These are phyloP conservation scores for Penicilliopsis zonata DNA, from an alignment of 495 filamentous ascomycete species.

Conservation along the genomic window DNA sequence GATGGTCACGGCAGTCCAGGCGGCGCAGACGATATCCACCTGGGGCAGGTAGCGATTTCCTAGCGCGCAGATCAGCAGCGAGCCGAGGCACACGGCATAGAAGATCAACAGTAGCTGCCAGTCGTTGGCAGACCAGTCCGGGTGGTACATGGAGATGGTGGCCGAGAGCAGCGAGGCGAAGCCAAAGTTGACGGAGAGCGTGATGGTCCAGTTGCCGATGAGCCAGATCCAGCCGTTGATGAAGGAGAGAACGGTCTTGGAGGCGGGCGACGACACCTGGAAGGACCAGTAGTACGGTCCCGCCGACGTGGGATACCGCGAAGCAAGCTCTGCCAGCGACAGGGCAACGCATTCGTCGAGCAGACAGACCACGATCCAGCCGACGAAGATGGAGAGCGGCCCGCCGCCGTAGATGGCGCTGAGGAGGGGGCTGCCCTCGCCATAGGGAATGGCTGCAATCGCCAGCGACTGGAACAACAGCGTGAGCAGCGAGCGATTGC, in stretches of 20 bases:
- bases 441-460: conserved; percentile 34
- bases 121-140: conserved; percentile 35
- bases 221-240: conserved; percentile 57
- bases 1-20: conserved; percentile 26
- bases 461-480: conserved; percentile 26
- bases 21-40: conserved; percentile 38
- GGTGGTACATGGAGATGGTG: conserved; percentile 45
- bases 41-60: conserved; percentile 43
- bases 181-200: conserved; percentile 56
- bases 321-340: conserved; percentile 35
- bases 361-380: conserved; percentile 28
- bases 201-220: conserved; percentile 61
- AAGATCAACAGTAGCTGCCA: conserved; percentile 53
- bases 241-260: conserved; percentile 40
- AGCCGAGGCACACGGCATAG: conserved; percentile 41
- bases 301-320: conserved; percentile 37
- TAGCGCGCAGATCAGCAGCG: conserved; percentile 41
- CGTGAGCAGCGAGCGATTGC: conserved; percentile 25
- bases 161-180: conserved; percentile 46
- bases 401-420: conserved; percentile 31
- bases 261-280: conserved; percentile 20
- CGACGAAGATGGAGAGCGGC: conserved; percentile 28
- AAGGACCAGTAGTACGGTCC: conserved; percentile 40
- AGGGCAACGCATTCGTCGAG: conserved; percentile 28
- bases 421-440: conserved; percentile 32